These are phyloP conservation scores for Leishmania tarentolae DNA, from an alignment of 208 protist species.

Conservation along the genomic window DNA sequence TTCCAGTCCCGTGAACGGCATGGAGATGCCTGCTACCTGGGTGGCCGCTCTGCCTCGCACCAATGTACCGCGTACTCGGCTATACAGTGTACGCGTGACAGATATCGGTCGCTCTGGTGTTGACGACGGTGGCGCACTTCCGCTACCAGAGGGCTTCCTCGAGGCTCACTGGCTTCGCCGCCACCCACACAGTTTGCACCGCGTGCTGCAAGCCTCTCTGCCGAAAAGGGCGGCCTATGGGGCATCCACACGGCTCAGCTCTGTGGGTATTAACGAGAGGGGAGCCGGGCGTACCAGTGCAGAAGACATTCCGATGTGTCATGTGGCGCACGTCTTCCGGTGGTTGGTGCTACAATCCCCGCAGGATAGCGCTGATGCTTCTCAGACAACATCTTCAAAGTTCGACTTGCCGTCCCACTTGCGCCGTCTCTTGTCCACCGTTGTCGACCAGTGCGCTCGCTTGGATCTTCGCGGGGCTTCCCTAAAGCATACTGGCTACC, in stretches of 20 bases:
- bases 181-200: constrained; percentile 13
- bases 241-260: background rate
- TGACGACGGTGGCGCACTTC: background rate
- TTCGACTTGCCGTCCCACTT: constrained; percentile 22
- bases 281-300: background rate
- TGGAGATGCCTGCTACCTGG: background rate
- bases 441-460: constrained; percentile 42
- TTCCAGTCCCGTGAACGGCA: background rate
- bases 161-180: constrained; percentile 25
- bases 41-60: constrained; percentile 7
- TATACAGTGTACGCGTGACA: constrained; percentile 7
- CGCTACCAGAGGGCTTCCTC: constrained; percentile 9
- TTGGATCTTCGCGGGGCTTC: constrained; percentile 64
- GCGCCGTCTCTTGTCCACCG: constrained; percentile 31
- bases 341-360: constrained; percentile 14
- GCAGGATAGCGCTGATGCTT: background rate
- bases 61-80: constrained; percentile 19
- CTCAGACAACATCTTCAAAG: background rate
- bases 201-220: constrained; percentile 9
- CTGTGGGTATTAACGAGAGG: background rate
- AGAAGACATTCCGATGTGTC: constrained; percentile 14
- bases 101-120: background rate
- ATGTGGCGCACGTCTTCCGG: constrained; percentile 22
- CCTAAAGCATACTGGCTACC: constrained; percentile 47
- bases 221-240: constrained; percentile 6